phyloP scores from a whole-genome alignment of 352 stramenopile genomes.

The Peronospora belbahrii region DNA sequence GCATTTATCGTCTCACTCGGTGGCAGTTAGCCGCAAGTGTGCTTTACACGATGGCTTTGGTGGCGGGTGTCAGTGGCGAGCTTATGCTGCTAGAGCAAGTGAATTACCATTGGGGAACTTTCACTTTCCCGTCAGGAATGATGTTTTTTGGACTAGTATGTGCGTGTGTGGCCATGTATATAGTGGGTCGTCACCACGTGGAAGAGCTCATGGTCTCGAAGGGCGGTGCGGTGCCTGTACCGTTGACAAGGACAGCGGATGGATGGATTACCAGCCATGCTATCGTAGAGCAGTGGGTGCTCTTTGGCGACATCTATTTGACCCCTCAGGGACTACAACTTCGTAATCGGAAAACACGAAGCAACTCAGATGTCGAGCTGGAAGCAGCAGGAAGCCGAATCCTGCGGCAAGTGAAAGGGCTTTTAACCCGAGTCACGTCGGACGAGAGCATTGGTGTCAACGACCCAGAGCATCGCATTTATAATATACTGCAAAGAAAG shows the following conservation, averaged over 20 bases:
- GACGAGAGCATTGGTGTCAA: conserved; percentile 42
- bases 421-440: conserved; percentile 30
- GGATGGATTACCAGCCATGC: conserved; percentile 81
- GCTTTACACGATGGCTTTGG: conserved; percentile 61
- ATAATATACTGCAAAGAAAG: conserved; percentile 55
- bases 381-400: conserved; percentile 34
- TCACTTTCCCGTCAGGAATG: conserved; percentile 66
- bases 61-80: conserved; percentile 50
- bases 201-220: conserved; percentile 76
- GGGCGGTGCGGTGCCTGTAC: conserved; percentile 67
- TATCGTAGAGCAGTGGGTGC: conserved; percentile 73
- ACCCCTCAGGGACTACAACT: conserved; percentile 50
- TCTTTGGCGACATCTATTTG: conserved; percentile 72
- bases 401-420: conserved; percentile 35
- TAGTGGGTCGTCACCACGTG: conserved; percentile 71
- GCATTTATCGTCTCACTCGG: conserved; percentile 64
- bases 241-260: conserved; percentile 60
- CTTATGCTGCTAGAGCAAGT: conserved; percentile 73
- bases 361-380: conserved; percentile 46
- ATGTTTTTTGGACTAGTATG: conserved; percentile 74
- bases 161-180: conserved; percentile 71
- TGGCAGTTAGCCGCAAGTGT: conserved; percentile 70
- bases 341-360: conserved; percentile 44
- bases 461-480: conserved; percentile 64
- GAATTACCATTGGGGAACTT: conserved; percentile 62